Percentiles rank a stretch among this genome's conserved stretches.
Conservation (phyloP, 257 asterid genomes). For the Linderniella brevidens region DNA sequence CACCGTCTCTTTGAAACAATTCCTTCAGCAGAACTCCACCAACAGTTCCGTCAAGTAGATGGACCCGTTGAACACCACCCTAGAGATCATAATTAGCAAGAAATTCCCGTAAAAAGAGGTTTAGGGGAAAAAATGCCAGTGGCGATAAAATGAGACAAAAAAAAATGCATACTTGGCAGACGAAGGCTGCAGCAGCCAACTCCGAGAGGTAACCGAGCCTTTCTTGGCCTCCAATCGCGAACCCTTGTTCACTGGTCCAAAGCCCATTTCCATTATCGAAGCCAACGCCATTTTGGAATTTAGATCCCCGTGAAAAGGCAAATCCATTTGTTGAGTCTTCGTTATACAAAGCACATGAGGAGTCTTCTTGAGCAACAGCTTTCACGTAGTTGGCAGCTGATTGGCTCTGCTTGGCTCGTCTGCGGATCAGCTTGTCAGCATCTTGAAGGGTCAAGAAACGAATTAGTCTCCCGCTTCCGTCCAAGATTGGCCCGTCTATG, state of each 20-base stretch:
- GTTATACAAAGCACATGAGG: no score
- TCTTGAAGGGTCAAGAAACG: constrained; percentile 70
- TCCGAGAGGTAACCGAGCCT: constrained; percentile 88
- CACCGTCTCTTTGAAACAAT: constrained; percentile 91
- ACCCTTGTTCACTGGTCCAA: constrained; percentile 85
- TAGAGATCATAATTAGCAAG: constrained; percentile 11
- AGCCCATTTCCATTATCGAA: constrained; percentile 82
- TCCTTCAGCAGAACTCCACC: constrained; percentile 86
- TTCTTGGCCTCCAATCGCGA: constrained; percentile 95
- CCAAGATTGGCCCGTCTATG: constrained; percentile 81
- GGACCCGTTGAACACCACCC: constrained; percentile 91
- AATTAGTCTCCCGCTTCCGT: constrained; percentile 60
- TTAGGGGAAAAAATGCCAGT: background rate
- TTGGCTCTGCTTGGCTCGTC: constrained; percentile 74
- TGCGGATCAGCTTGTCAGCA: constrained; percentile 64
- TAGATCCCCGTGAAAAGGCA: constrained; percentile 30
- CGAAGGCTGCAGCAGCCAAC: constrained; percentile 96
- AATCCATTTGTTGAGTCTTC: constrained; percentile 23
- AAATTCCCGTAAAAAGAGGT: constrained; percentile 1
- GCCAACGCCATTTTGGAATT: constrained; percentile 92
- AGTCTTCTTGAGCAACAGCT: constrained; percentile 55
- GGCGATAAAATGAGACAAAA: constrained; percentile 1
- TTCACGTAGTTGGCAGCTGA: constrained; percentile 76
- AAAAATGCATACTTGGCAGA: constrained; percentile 55
- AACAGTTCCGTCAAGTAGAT: constrained; percentile 80